Conservation (phyloP, 345 rosid species). For the Turnera subulata region DNA sequence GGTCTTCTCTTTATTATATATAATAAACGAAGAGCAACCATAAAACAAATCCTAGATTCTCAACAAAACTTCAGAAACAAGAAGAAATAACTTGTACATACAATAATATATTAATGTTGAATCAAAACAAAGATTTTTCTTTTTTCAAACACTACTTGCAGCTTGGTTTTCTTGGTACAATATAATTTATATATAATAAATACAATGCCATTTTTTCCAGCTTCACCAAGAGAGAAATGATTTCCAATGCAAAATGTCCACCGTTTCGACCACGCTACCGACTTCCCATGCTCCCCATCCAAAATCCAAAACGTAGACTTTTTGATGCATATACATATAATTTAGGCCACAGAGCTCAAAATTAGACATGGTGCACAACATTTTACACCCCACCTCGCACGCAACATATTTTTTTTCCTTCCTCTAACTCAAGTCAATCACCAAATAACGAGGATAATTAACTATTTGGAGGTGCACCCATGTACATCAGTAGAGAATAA, state of each 20-base stretch:
- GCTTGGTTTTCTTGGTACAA: conserved; percentile 14
- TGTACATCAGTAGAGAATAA: conserved; percentile 5
- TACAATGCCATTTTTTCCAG: not conserved
- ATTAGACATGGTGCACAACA: conserved; percentile 35
- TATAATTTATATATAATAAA: not conserved
- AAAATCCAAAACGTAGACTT: conserved; percentile 31
- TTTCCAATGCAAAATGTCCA: conserved; percentile 44
- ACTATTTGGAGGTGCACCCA: not conserved
- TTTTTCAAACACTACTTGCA: conserved; percentile 20
- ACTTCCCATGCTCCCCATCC: conserved; percentile 27
- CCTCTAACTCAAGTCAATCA: conserved; percentile 18
- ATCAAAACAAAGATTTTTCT: conserved; percentile 3
- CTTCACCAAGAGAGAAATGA: not conserved
- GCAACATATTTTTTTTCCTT: too few relatives aligned
- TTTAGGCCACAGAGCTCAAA: conserved; percentile 17
- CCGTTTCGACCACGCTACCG: conserved; percentile 86
- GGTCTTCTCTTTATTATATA: not conserved
- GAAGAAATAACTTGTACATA: not conserved
- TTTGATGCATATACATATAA: not conserved
- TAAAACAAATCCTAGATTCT: conserved; percentile 17
- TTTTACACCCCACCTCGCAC: conserved; percentile 65
- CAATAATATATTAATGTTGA: conserved; percentile 6
- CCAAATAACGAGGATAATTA: conserved; percentile 16
- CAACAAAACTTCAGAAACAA: not conserved
- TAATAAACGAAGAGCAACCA: conserved; percentile 17